Evolutionary conservation across 2,329 filamentous ascomycete species (phyloP).

Genomic region (Fusarium tupiense): DNA sequence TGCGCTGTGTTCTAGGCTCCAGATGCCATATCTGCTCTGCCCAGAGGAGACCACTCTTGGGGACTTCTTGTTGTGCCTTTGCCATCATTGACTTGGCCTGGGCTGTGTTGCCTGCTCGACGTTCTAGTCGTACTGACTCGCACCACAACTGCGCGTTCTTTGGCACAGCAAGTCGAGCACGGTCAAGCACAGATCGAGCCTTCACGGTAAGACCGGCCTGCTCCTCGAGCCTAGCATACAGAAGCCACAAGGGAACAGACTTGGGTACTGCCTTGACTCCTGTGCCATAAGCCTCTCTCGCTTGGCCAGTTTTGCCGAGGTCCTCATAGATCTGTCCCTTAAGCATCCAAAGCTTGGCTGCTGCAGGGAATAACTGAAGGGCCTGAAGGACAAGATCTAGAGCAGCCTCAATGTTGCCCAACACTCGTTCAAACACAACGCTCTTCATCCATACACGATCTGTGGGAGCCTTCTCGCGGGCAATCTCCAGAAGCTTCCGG

Average conservation of each 20-base stretch:
- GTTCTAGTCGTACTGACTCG: conserved; percentile 93
- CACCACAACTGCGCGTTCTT: conserved; percentile 88
- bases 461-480: conserved; percentile 88
- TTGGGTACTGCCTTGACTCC: conserved; percentile 88
- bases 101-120: conserved; percentile 81
- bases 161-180: conserved; percentile 86
- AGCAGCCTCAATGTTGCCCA: conserved; percentile 80
- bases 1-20: conserved; percentile 89
- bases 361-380: conserved; percentile 84
- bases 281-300: conserved; percentile 87
- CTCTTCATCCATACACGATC: conserved; percentile 98
- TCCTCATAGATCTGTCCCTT: conserved; percentile 98
- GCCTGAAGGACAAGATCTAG: conserved; percentile 89
- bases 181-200: conserved; percentile 91
- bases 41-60: conserved; percentile 88
- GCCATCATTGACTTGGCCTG: conserved; percentile 96
- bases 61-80: conserved; percentile 89
- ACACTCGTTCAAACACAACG: conserved; percentile 89
- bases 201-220: conserved; percentile 85
- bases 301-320: conserved; percentile 80
- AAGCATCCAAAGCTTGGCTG: conserved; percentile 96
- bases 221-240: conserved; percentile 90
- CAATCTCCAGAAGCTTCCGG: conserved; percentile 80
- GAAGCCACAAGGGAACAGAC: conserved; percentile 88
- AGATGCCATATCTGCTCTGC: conserved; percentile 95